These are phyloP conservation scores for Blastocladiella emersonii DNA, from an alignment of 371 early-diverging fungal genomes.

Conservation along the genomic window DNA sequence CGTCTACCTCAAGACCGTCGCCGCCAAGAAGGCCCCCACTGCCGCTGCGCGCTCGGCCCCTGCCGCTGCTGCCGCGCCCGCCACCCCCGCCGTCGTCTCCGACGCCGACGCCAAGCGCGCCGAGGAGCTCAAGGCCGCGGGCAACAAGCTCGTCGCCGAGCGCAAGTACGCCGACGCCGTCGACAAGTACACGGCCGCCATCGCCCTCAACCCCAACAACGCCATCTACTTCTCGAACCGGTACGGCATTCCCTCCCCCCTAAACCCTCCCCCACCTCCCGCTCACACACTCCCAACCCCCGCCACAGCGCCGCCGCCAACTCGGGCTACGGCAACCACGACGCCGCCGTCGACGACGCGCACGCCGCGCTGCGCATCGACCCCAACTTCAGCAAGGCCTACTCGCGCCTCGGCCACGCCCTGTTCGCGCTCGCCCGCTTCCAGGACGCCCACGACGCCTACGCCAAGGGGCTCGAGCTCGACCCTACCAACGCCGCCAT, in stretches of 20 bases:
- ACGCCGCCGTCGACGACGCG: constrained; percentile 76
- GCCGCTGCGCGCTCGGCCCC: too few species aligned
- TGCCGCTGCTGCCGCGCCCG: background rate
- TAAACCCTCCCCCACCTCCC: too few species aligned
- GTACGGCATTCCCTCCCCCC: constrained; percentile 20
- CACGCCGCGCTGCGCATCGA: constrained; percentile 68
- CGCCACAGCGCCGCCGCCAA: constrained; percentile 86
- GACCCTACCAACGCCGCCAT: constrained; percentile 70
- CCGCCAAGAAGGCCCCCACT: background rate
- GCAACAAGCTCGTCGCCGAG: constrained; percentile 66
- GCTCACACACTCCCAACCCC: too few species aligned
- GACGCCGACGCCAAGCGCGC: constrained; percentile 60
- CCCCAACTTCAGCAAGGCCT: constrained; percentile 79
- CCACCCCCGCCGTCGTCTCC: constrained; percentile 3
- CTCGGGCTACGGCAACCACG: constrained; percentile 71
- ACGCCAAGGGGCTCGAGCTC: constrained; percentile 74
- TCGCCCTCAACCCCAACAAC: constrained; percentile 59
- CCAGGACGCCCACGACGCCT: constrained; percentile 73
- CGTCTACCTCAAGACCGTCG: constrained; percentile 70
- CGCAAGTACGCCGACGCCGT: constrained; percentile 76
- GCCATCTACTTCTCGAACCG: constrained; percentile 93
- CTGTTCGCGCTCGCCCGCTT: constrained; percentile 71
- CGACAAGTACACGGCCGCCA: constrained; percentile 76
- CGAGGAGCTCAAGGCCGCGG: constrained; percentile 69
- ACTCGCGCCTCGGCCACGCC: constrained; percentile 85